These are phyloP conservation scores for Sporothrix dimorphospora DNA, from an alignment of 2,329 filamentous ascomycete genomes.

Conservation along the genomic window DNA sequence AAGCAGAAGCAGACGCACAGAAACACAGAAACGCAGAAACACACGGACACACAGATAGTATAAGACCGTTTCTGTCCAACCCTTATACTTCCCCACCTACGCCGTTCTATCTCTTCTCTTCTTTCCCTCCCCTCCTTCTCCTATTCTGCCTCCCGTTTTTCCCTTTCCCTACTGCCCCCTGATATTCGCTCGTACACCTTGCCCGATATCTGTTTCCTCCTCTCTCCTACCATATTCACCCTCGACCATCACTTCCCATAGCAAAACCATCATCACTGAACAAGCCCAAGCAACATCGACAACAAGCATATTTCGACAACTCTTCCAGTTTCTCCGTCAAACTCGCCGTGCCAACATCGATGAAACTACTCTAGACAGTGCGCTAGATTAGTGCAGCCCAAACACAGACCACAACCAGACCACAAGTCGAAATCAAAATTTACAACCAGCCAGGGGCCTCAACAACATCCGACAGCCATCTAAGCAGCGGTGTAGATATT, in stretches of 20 bases:
- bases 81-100: slow-evolving; percentile 23
- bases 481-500: slow-evolving; percentile 1
- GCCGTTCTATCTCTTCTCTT: not conserved
- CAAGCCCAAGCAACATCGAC: not conserved
- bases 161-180: no score
- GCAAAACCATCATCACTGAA: not conserved
- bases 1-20: not conserved
- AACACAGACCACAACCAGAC: not conserved
- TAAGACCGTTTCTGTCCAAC: slow-evolving; percentile 29
- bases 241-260: not conserved
- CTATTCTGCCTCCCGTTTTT: not conserved
- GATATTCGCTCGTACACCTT: not conserved
- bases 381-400: not conserved
- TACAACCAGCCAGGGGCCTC: slow-evolving; percentile 2
- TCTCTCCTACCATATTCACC: not conserved
- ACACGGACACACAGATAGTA: slow-evolving; percentile 22
- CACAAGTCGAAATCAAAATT: not conserved
- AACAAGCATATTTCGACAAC: not conserved
- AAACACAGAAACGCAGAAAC: slow-evolving; percentile 14
- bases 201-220: not conserved
- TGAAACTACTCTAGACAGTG: not conserved
- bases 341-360: not conserved
- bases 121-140: slow-evolving; percentile 3
- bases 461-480: not conserved
- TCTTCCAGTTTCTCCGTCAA: not conserved